These are phyloP conservation scores for Xylariaceae sp. DNA, from an alignment of 2,329 filamentous ascomycete species.

Conservation along the genomic window DNA sequence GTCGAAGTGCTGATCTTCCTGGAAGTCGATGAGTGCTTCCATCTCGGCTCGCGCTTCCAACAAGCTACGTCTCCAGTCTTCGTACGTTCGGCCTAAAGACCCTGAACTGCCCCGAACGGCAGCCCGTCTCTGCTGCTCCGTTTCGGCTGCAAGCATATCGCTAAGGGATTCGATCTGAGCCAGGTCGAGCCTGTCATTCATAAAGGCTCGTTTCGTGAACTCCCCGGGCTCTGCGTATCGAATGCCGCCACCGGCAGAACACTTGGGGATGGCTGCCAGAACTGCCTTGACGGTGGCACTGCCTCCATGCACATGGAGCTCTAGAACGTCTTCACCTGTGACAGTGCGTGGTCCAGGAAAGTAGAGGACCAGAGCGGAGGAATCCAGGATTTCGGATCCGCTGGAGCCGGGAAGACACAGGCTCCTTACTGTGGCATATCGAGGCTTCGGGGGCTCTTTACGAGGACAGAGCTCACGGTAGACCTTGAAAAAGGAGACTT, in stretches of 20 bases:
- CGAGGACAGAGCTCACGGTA: slow-evolving; percentile 47
- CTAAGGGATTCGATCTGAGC: slow-evolving; percentile 71
- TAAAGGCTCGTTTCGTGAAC: slow-evolving; percentile 88
- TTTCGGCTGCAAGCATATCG: slow-evolving; percentile 63
- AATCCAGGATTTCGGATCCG: slow-evolving; percentile 59
- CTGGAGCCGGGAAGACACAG: slow-evolving; percentile 51
- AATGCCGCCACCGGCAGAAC: slow-evolving; percentile 39
- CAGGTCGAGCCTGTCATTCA: slow-evolving; percentile 78
- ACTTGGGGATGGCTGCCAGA: slow-evolving; percentile 65
- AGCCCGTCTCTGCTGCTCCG: slow-evolving; percentile 85
- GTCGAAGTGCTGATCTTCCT: slow-evolving; percentile 95
- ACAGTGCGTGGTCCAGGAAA: slow-evolving; percentile 78
- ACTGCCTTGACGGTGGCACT: slow-evolving; percentile 84
- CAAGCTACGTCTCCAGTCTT: slow-evolving; percentile 71
- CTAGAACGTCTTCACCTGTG: slow-evolving; percentile 88
- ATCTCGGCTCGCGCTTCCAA: slow-evolving; percentile 82
- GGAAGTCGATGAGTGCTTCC: slow-evolving; percentile 94
- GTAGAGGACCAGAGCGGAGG: slow-evolving; percentile 73
- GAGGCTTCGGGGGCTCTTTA: slow-evolving; percentile 40
- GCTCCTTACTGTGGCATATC: slow-evolving; percentile 66
- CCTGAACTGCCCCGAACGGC: slow-evolving; percentile 75
- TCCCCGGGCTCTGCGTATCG: slow-evolving; percentile 93
- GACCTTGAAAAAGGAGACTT: slow-evolving; percentile 35
- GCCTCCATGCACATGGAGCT: slow-evolving; percentile 92
- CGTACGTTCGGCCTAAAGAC: slow-evolving; percentile 68